Evolutionary conservation across 1,284 basidiomycete genomes (phyloP).

Genomic region (Trametes polyzona): DNA sequence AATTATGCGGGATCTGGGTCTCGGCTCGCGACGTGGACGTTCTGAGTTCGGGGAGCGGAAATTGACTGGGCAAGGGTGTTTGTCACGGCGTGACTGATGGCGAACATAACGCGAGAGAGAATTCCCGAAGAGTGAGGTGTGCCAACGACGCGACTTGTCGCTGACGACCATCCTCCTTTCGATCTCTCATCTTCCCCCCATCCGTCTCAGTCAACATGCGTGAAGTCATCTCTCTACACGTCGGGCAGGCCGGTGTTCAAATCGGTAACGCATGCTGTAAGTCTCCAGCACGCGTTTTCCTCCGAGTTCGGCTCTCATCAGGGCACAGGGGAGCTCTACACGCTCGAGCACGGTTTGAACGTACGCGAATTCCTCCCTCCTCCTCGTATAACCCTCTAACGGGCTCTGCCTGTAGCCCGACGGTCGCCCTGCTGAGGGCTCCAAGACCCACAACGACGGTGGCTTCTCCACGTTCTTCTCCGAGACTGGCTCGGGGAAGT

Average conservation of each 20-base stretch:
- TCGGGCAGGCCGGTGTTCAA: conserved; percentile 94
- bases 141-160: conserved; percentile 18
- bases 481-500: conserved; percentile 91
- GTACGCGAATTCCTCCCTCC: conserved; percentile 48
- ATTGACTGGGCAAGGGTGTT: not conserved
- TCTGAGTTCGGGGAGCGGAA: not conserved
- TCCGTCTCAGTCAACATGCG: conserved; percentile 56
- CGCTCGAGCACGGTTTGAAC: conserved; percentile 94
- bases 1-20: too few relatives aligned
- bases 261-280: conserved; percentile 94
- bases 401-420: conserved; percentile 50
- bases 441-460: conserved; percentile 69
- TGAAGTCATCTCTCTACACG: conserved; percentile 92
- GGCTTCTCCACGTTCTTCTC: conserved; percentile 98
- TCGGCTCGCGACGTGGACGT: too few relatives aligned
- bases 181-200: conserved; percentile 22
- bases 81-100: conserved; percentile 12
- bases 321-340: conserved; percentile 91
- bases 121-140: conserved; percentile 8
- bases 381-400: not conserved
- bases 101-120: conserved; percentile 1
- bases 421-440: conserved; percentile 60
- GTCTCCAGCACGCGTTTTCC: conserved; percentile 32
- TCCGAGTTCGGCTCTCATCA: conserved; percentile 1
- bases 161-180: conserved; percentile 17